Evolutionary conservation across 2,329 filamentous ascomycete genomes (phyloP).

Genomic region (Neopestalotiopsis sp.): DNA sequence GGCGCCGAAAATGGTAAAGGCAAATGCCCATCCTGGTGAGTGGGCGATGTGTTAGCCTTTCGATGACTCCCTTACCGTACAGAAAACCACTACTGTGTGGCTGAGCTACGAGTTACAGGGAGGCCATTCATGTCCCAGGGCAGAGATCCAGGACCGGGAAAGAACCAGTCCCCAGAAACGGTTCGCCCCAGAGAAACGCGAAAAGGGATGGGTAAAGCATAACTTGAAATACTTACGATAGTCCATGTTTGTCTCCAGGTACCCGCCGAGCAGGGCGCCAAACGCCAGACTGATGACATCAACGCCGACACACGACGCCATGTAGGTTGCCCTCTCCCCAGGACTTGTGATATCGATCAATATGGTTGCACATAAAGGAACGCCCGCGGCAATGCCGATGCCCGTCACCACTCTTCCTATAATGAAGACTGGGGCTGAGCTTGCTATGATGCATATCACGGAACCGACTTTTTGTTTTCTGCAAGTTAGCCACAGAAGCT

Average conservation of each 20-base stretch:
- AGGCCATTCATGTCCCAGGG: no score
- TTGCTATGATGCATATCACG: slow-evolving; percentile 17
- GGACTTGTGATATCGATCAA: slow-evolving; percentile 19
- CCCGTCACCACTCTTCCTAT: slow-evolving; percentile 17
- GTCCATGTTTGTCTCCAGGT: slow-evolving; percentile 19
- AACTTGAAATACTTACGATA: slow-evolving; percentile 3
- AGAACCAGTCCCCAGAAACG: no score
- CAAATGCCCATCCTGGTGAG: slow-evolving; percentile 15
- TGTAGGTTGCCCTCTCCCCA: slow-evolving; percentile 17
- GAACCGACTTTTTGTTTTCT: slow-evolving; percentile 9
- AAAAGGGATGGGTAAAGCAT: no score
- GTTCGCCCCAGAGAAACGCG: no score
- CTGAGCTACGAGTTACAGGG: no score
- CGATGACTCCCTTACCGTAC: no score
- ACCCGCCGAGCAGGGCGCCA: slow-evolving; percentile 18
- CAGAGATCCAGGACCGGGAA: no score
- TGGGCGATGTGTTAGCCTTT: no score
- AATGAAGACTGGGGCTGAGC: slow-evolving; percentile 18
- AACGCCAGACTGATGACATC: slow-evolving; percentile 19
- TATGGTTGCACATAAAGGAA: slow-evolving; percentile 18
- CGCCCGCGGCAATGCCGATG: slow-evolving; percentile 16
- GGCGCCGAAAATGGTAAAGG: slow-evolving; percentile 18
- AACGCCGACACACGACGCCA: slow-evolving; percentile 20
- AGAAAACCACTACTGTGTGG: no score
- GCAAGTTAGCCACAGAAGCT: background rate